Evolutionary conservation across 148 eudicot genomes (phyloP).

Genomic region (Heliamphora exappendiculata): DNA sequence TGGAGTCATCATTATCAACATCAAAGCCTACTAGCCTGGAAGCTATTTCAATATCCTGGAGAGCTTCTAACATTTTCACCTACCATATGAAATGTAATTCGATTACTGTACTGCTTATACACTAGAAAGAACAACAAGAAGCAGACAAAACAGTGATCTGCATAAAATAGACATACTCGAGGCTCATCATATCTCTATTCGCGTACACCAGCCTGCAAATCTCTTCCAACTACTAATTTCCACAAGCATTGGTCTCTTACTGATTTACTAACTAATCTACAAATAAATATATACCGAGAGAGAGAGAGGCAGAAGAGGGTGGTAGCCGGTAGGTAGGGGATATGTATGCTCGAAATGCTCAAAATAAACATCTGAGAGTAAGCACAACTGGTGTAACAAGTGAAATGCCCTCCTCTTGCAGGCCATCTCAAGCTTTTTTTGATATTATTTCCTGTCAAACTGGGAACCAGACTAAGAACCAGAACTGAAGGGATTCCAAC

Average conservation of each 20-base stretch:
- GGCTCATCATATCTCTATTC: background rate
- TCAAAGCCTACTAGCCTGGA: conserved; percentile 96
- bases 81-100: conserved; percentile 11
- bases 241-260: background rate
- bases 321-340: background rate
- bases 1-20: conserved; percentile 53
- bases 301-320: background rate
- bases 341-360: background rate
- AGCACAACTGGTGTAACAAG: background rate
- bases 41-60: conserved; percentile 98
- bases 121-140: background rate
- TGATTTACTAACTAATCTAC: background rate
- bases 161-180: background rate
- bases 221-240: background rate
- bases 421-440: background rate
- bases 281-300: background rate
- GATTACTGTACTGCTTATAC: background rate
- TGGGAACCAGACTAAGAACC: background rate
- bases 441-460: background rate
- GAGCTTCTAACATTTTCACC: conserved; percentile 99
- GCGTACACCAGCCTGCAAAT: background rate
- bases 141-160: background rate
- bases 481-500: background rate
- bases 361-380: background rate
- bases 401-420: background rate